Conservation (phyloP, 441 rosid genomes). For the Gossypium schwendimanii region DNA sequence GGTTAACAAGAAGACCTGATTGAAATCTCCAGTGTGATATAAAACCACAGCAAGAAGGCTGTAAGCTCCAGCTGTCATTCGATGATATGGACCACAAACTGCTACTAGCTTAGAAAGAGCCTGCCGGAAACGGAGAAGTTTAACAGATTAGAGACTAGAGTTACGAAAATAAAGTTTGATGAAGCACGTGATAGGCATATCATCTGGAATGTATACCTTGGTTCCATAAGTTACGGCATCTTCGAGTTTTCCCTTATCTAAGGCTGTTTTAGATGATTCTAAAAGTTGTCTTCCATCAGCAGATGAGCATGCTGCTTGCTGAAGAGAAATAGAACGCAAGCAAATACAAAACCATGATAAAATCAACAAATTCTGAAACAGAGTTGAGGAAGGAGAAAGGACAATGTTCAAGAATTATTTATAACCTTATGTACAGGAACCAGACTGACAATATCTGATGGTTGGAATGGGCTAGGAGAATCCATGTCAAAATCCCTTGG, state of each 20-base stretch:
- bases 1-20: slow-evolving; percentile 45
- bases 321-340: slow-evolving; percentile 24
- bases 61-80: slow-evolving; percentile 81
- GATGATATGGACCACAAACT: slow-evolving; percentile 71
- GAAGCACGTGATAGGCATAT: slow-evolving; percentile 8
- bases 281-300: slow-evolving; percentile 76
- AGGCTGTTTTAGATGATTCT: slow-evolving; percentile 73
- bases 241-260: slow-evolving; percentile 78
- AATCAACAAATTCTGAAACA: slow-evolving; percentile 11
- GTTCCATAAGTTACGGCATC: slow-evolving; percentile 73
- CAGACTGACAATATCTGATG: slow-evolving; percentile 56
- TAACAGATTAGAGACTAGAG: slow-evolving; percentile 15
- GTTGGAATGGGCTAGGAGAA: slow-evolving; percentile 54
- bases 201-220: slow-evolving; percentile 35
- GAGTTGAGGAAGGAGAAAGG: slow-evolving; percentile 2
- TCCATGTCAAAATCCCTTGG: slow-evolving; percentile 72
- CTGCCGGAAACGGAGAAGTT: slow-evolving; percentile 30
- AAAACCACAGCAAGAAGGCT: slow-evolving; percentile 74
- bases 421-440: slow-evolving; percentile 69
- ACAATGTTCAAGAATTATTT: slow-evolving; percentile 1
- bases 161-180: slow-evolving; percentile 7
- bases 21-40: slow-evolving; percentile 75
- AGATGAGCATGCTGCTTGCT: slow-evolving; percentile 67
- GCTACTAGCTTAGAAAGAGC: slow-evolving; percentile 74
- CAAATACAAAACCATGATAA: slow-evolving; percentile 1